These are phyloP conservation scores for Myochromella boudieri DNA, from an alignment of 768 basidiomycete genomes.

Conservation along the genomic window DNA sequence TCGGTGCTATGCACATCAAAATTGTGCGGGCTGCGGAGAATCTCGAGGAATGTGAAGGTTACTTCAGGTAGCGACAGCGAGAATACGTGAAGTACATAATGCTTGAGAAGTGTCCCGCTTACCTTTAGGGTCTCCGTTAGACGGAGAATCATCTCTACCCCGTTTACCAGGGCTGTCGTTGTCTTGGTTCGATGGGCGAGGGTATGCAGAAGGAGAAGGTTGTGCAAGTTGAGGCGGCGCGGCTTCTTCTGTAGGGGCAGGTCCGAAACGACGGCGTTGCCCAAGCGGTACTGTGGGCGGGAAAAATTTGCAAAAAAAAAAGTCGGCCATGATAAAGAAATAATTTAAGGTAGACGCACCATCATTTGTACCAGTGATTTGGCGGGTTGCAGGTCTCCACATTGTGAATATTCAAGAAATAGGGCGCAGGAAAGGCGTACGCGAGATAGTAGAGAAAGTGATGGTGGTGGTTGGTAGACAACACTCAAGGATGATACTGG, in stretches of 20 bases:
- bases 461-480: conserved; percentile 31
- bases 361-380: conserved; percentile 92
- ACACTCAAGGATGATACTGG: conserved; percentile 20
- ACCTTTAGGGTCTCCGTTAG: conserved; percentile 68
- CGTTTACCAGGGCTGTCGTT: conserved; percentile 56
- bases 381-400: conserved; percentile 89
- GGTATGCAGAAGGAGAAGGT: conserved; percentile 84
- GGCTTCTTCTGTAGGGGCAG: conserved; percentile 77
- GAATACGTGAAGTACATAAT: conserved; percentile 4
- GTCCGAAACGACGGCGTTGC: conserved; percentile 88
- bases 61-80: conserved; percentile 16
- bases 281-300: conserved; percentile 70
- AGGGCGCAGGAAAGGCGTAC: conserved; percentile 20
- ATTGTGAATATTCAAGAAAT: conserved; percentile 49
- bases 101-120: conserved; percentile 42
- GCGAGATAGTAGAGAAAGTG: conserved; percentile 22
- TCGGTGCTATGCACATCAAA: conserved; percentile 27
- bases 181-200: conserved; percentile 60
- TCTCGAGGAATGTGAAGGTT: conserved; percentile 20
- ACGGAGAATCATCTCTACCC: conserved; percentile 68
- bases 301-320: conserved; percentile 15
- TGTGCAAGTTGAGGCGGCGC: conserved; percentile 85
- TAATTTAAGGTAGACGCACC: conserved; percentile 46
- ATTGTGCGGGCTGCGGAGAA: conserved; percentile 19
- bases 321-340: conserved; percentile 13